Percentiles rank a stretch among this genome's conserved stretches.
These are phyloP conservation scores for Canariomyces notabilis DNA, from an alignment of 2,329 filamentous ascomycete species.

Conservation along the genomic window DNA sequence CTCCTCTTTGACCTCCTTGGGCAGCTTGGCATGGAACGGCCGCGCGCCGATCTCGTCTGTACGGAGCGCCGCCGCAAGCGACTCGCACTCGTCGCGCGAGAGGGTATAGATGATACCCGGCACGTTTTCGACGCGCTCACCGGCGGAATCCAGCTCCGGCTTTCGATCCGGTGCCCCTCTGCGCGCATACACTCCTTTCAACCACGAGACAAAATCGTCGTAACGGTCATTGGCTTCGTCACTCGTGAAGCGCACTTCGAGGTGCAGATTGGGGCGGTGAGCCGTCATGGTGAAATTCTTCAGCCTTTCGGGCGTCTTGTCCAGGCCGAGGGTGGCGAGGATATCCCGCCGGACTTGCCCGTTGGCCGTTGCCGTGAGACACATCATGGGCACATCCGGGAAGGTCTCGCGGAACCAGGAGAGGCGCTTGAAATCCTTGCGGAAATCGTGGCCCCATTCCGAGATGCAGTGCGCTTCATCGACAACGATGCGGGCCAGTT, in stretches of 20 bases:
- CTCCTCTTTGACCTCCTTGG: slow-evolving; percentile 63
- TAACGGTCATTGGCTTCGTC: slow-evolving; percentile 70
- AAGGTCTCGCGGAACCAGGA: slow-evolving; percentile 80
- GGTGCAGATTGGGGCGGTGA: slow-evolving; percentile 78
- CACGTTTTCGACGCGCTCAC: slow-evolving; percentile 58
- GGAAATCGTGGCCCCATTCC: slow-evolving; percentile 97
- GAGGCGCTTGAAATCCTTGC: slow-evolving; percentile 83
- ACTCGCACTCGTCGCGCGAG: slow-evolving; percentile 69
- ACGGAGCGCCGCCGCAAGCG: slow-evolving; percentile 60
- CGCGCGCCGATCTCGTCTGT: slow-evolving; percentile 67
- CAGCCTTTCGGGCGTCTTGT: slow-evolving; percentile 52
- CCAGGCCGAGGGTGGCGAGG: slow-evolving; percentile 65
- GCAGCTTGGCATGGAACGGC: slow-evolving; percentile 66
- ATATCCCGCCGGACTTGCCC: slow-evolving; percentile 76
- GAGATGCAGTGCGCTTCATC: slow-evolving; percentile 97
- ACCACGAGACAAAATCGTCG: slow-evolving; percentile 69
- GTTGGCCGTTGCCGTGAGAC: slow-evolving; percentile 88
- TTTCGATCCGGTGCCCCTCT: slow-evolving; percentile 56
- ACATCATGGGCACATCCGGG: slow-evolving; percentile 84
- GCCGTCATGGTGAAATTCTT: slow-evolving; percentile 80
- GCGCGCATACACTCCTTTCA: slow-evolving; percentile 66
- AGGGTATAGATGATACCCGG: slow-evolving; percentile 77
- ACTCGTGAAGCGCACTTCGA: slow-evolving; percentile 79
- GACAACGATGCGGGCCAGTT: slow-evolving; percentile 82
- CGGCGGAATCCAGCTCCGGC: slow-evolving; percentile 49